Evolutionary conservation across 2,329 filamentous ascomycete species (phyloP).

Genomic region (Plenodomus biglobosus): DNA sequence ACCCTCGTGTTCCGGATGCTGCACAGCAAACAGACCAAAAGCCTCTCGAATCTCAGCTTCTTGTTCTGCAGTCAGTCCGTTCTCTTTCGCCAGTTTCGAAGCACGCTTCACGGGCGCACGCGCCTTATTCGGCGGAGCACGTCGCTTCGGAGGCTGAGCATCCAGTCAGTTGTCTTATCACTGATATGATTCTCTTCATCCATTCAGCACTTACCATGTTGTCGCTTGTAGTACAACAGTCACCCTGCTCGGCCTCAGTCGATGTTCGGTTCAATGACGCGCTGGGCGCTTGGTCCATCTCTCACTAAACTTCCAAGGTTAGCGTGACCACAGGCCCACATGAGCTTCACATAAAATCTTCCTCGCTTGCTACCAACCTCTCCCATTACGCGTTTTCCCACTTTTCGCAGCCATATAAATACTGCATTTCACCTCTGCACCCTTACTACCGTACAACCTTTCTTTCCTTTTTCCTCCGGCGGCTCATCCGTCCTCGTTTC

Average conservation of each 20-base stretch:
- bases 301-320: too few relatives aligned
- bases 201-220: constrained; percentile 1
- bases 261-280: constrained; percentile 23
- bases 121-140: constrained; percentile 23
- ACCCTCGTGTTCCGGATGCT: constrained; percentile 59
- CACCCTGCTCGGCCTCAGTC: neutral
- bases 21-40: constrained; percentile 71
- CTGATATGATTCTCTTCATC: neutral
- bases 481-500: neutral
- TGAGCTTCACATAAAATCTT: constrained; percentile 2
- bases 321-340: constrained; percentile 1
- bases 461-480: constrained; percentile 2
- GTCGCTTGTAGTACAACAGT: neutral
- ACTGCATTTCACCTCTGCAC: neutral
- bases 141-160: constrained; percentile 35
- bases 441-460: neutral
- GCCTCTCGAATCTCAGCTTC: constrained; percentile 91
- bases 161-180: constrained; percentile 2
- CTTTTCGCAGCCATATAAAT: constrained; percentile 2
- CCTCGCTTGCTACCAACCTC: constrained; percentile 1
- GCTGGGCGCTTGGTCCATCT: constrained; percentile 1
- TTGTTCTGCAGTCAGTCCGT: constrained; percentile 80
- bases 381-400: neutral
- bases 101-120: constrained; percentile 53
- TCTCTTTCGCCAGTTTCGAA: constrained; percentile 89